These are phyloP conservation scores for Xylaria nigripes DNA, from an alignment of 495 filamentous ascomycete genomes.

Conservation along the genomic window DNA sequence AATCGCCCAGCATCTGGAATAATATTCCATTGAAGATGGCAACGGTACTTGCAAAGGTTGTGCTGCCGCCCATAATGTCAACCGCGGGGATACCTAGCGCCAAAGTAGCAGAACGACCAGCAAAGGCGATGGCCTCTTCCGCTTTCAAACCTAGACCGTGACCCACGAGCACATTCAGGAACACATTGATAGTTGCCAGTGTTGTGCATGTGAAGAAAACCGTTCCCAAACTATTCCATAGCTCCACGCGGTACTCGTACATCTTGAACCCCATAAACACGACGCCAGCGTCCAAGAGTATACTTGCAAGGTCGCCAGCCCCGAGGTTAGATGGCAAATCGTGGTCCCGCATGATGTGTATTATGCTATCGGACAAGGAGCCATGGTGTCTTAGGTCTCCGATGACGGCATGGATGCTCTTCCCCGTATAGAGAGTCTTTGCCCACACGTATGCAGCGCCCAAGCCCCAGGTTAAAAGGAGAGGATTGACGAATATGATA, in stretches of 20 bases:
- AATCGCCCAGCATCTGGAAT: conserved; percentile 36
- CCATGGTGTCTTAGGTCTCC: conserved; percentile 27
- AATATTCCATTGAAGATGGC: conserved; percentile 40
- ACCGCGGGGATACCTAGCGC: conserved; percentile 28
- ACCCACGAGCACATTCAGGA: conserved; percentile 29
- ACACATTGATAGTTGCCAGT: conserved; percentile 29
- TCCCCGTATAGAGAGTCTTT: conserved; percentile 24
- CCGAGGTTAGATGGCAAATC: conserved; percentile 19
- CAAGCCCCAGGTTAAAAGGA: conserved; percentile 34
- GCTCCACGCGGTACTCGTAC: conserved; percentile 35
- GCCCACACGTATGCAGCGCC: conserved; percentile 33
- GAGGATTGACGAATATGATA: conserved; percentile 32
- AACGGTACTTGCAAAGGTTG: conserved; percentile 35
- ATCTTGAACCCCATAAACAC: conserved; percentile 41
- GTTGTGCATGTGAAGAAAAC: conserved; percentile 26
- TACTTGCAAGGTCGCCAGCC: conserved; percentile 36
- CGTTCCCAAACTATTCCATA: conserved; percentile 31
- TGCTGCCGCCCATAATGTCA: conserved; percentile 30
- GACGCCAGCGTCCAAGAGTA: conserved; percentile 39
- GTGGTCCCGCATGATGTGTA: conserved; percentile 9
- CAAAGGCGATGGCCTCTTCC: conserved; percentile 33
- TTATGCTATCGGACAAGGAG: conserved; percentile 28
- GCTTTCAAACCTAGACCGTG: conserved; percentile 26
- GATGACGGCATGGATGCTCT: conserved; percentile 21
- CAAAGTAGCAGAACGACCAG: conserved; percentile 39